phyloP scores from a whole-genome alignment of 352 stramenopile genomes.

The Pythium apleroticum region DNA sequence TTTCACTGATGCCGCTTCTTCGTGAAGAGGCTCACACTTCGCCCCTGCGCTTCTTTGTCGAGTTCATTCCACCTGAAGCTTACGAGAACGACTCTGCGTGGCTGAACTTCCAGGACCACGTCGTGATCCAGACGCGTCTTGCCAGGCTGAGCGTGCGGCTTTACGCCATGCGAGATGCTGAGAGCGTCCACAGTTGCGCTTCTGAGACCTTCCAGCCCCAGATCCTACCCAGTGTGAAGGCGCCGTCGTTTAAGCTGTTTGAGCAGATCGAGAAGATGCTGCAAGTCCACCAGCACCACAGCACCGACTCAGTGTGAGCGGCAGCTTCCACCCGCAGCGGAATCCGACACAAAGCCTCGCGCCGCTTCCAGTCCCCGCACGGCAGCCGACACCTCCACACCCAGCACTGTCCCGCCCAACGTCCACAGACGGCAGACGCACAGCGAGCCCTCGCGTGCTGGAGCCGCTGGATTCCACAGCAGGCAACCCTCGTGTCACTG shows the following conservation, averaged over 20 bases:
- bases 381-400: slow-evolving; percentile 9
- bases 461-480: slow-evolving; percentile 11
- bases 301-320: slow-evolving; percentile 22
- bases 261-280: slow-evolving; percentile 40
- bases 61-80: slow-evolving; percentile 38
- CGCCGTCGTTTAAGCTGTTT: slow-evolving; percentile 57
- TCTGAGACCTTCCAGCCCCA: slow-evolving; percentile 30
- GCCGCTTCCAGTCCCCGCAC: slow-evolving; percentile 16
- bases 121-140: slow-evolving; percentile 60
- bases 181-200: background rate
- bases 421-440: slow-evolving; percentile 10
- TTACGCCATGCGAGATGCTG: slow-evolving; percentile 30
- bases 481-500: background rate
- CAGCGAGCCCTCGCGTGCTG: slow-evolving; percentile 21
- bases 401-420: background rate
- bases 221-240: slow-evolving; percentile 37
- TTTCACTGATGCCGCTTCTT: slow-evolving; percentile 33
- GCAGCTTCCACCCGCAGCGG: slow-evolving; percentile 41
- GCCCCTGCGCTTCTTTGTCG: slow-evolving; percentile 29
- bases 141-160: slow-evolving; percentile 46
- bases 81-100: slow-evolving; percentile 48
- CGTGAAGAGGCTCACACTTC: background rate
- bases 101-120: slow-evolving; percentile 70
- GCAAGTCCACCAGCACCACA: background rate
- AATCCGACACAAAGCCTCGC: slow-evolving; percentile 17